phyloP scores from a whole-genome alignment of 2,329 filamentous ascomycete species.

The Monosporascus ibericus region DNA sequence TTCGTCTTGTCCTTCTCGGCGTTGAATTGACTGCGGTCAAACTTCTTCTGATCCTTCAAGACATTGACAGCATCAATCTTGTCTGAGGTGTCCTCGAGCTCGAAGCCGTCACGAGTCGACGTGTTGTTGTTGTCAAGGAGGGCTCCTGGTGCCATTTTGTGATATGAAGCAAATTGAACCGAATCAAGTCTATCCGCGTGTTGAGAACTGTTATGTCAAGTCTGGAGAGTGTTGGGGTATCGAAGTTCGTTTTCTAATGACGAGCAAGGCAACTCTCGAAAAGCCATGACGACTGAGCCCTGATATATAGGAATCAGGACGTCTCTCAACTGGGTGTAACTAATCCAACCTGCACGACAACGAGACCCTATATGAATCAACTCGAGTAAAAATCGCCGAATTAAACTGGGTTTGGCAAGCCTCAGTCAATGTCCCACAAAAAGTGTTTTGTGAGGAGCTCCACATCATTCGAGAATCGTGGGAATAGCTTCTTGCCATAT shows the following conservation, averaged over 20 bases:
- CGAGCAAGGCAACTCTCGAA: too few relatives aligned
- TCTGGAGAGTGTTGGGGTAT: neutral
- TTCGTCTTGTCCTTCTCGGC: conserved; percentile 69
- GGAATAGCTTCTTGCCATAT: neutral
- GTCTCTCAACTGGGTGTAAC: neutral
- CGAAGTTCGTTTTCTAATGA: too few relatives aligned
- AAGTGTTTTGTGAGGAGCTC: neutral
- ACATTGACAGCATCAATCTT: conserved; percentile 51
- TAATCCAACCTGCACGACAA: neutral
- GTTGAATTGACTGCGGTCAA: conserved; percentile 60
- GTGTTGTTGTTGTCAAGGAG: conserved; percentile 21
- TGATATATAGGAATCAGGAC: neutral
- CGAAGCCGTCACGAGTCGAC: conserved; percentile 20
- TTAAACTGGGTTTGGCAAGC: neutral
- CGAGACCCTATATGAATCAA: neutral
- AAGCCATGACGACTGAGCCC: too few relatives aligned
- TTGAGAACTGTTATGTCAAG: neutral
- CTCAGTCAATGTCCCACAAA: neutral
- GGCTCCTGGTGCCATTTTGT: conserved; percentile 25
- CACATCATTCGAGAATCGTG: neutral
- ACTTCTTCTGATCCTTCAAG: conserved; percentile 37
- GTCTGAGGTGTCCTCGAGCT: conserved; percentile 39
- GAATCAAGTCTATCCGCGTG: neutral
- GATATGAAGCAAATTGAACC: neutral
- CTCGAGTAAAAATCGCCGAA: conserved; percentile 2